phyloP scores from a whole-genome alignment of 2,329 filamentous ascomycete species.

The Talaromyces verruculosus region DNA sequence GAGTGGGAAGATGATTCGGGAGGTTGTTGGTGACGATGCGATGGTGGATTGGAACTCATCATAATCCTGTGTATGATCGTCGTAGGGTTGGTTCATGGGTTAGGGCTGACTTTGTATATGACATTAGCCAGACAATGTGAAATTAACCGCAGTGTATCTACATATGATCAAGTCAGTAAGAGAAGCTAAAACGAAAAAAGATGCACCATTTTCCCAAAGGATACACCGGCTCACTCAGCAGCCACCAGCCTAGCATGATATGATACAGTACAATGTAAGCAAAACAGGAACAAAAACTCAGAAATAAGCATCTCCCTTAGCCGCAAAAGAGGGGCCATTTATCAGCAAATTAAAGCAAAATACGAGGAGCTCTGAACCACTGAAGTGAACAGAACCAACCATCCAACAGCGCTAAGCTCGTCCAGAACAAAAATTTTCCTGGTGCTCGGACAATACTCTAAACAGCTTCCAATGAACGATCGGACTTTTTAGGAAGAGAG shows the following conservation, averaged over 20 bases:
- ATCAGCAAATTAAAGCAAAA: background rate
- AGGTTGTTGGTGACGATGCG: constrained; percentile 42
- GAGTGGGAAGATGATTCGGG: constrained; percentile 41
- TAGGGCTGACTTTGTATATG: background rate
- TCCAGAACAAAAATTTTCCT: constrained; percentile 9
- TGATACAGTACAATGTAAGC: background rate
- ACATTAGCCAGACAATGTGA: background rate
- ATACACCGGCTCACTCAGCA: background rate
- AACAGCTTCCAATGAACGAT: background rate
- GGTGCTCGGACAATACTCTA: background rate
- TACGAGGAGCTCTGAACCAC: background rate
- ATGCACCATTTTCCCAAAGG: background rate
- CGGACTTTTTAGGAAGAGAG: constrained; percentile 4
- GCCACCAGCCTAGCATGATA: background rate
- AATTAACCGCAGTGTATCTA: background rate
- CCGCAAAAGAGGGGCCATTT: background rate
- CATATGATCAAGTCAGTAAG: background rate
- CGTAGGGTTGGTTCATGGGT: background rate
- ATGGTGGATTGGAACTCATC: constrained; percentile 4
- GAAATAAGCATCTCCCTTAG: constrained; percentile 4
- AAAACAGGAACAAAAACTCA: background rate
- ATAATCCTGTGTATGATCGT: background rate
- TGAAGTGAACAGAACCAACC: background rate
- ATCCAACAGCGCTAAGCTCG: background rate
- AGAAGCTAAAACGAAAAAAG: background rate